Conservation (phyloP, 129 eudicot species). For the Tagetes erecta region DNA sequence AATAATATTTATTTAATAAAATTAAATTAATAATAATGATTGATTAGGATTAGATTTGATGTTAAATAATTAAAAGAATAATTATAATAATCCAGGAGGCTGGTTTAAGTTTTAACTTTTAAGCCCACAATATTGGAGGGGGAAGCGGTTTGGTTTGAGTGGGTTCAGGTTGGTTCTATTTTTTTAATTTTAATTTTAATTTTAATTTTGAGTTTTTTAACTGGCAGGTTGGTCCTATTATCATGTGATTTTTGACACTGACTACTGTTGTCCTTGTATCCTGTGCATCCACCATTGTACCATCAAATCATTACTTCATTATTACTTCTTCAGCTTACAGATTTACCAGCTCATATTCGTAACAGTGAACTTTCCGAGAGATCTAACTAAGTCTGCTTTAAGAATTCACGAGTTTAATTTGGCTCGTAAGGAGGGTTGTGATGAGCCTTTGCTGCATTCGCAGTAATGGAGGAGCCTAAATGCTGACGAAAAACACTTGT, state of each 20-base stretch:
- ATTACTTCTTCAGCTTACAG: background rate
- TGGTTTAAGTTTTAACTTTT: slow-evolving; percentile 13
- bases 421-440: too few species aligned
- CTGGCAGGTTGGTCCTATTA: slow-evolving; percentile 12
- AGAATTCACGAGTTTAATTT: too few species aligned
- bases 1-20: background rate
- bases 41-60: background rate
- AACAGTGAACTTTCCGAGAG: too few species aligned
- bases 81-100: slow-evolving; percentile 17
- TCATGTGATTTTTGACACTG: slow-evolving; percentile 18
- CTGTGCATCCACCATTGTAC: slow-evolving; percentile 26
- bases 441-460: too few species aligned
- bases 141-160: slow-evolving; percentile 30
- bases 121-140: slow-evolving; percentile 34
- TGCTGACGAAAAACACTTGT: too few species aligned
- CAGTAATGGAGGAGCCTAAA: too few species aligned
- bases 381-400: too few species aligned
- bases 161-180: slow-evolving; percentile 19
- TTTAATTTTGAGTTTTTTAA: too few species aligned
- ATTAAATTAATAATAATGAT: background rate
- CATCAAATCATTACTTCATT: slow-evolving; percentile 27
- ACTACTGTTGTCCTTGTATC: slow-evolving; percentile 27
- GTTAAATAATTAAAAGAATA: background rate
- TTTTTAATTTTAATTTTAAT: too few species aligned
- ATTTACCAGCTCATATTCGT: background rate